Evolutionary conservation across 306 rosid species (phyloP).

Genomic region (Fragaria iinumae): DNA sequence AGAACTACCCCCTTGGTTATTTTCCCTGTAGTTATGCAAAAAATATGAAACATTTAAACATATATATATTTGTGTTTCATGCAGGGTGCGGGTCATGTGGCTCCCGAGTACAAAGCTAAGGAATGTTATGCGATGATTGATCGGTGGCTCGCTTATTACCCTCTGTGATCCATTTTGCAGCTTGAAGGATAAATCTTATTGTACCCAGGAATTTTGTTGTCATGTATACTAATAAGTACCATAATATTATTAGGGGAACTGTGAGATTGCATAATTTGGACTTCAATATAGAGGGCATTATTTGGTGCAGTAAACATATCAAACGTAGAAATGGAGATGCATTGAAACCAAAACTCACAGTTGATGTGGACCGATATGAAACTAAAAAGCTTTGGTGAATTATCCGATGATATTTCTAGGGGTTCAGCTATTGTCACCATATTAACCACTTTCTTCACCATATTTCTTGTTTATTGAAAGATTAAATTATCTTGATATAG

Average conservation of each 20-base stretch:
- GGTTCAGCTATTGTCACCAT: too few species aligned
- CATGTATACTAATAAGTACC: background rate
- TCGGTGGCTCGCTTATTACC: slow-evolving; percentile 29
- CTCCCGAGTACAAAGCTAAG: slow-evolving; percentile 31
- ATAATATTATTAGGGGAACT: background rate
- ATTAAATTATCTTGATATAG: too few species aligned
- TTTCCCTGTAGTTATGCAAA: background rate
- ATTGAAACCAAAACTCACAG: background rate
- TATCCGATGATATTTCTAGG: too few species aligned
- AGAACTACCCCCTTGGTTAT: background rate
- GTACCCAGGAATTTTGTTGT: background rate
- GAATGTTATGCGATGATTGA: slow-evolving; percentile 26
- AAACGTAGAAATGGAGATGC: background rate
- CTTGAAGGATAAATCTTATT: background rate
- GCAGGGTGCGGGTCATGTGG: slow-evolving; percentile 33
- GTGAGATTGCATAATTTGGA: background rate
- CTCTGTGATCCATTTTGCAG: slow-evolving; percentile 16
- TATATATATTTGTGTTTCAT: background rate
- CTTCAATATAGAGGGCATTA: background rate
- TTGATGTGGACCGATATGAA: too few species aligned
- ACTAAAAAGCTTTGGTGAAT: too few species aligned
- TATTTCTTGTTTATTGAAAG: too few species aligned
- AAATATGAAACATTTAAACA: background rate
- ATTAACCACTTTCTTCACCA: too few species aligned
- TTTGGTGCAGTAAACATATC: background rate